Conservation (phyloP, 2,329 filamentous ascomycete species). For the Annulohypoxylon truncatum region DNA sequence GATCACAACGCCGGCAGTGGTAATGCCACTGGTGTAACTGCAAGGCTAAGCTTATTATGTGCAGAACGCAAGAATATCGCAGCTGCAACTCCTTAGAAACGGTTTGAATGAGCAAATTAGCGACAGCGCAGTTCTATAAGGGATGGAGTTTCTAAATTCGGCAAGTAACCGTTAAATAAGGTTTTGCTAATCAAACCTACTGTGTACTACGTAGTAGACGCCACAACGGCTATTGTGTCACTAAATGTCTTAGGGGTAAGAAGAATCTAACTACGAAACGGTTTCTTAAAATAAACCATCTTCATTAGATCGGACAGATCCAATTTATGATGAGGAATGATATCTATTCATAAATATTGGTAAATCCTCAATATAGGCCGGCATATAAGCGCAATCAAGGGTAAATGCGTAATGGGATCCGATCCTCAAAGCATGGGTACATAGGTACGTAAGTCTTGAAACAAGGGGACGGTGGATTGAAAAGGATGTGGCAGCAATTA, state of each 20-base stretch:
- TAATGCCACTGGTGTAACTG: neutral
- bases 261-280: neutral
- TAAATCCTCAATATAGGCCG: neutral
- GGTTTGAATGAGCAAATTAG: neutral
- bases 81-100: neutral
- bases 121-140: neutral
- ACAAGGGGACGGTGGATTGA: conserved; percentile 25
- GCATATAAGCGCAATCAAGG: neutral
- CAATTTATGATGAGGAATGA: neutral
- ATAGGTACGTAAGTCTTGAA: conserved; percentile 14
- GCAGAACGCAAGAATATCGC: neutral
- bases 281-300: neutral
- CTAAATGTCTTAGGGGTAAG: neutral
- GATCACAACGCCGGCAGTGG: neutral
- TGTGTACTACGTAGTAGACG: too few species aligned
- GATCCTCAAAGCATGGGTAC: conserved; percentile 24
- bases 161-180: neutral
- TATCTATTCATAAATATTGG: neutral
- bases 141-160: neutral
- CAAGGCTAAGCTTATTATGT: neutral
- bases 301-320: neutral
- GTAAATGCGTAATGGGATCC: neutral
- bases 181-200: neutral
- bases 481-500: conserved; percentile 8
- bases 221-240: neutral